These are phyloP conservation scores for Syzygium jambos DNA, from an alignment of 345 rosid species.

Conservation along the genomic window DNA sequence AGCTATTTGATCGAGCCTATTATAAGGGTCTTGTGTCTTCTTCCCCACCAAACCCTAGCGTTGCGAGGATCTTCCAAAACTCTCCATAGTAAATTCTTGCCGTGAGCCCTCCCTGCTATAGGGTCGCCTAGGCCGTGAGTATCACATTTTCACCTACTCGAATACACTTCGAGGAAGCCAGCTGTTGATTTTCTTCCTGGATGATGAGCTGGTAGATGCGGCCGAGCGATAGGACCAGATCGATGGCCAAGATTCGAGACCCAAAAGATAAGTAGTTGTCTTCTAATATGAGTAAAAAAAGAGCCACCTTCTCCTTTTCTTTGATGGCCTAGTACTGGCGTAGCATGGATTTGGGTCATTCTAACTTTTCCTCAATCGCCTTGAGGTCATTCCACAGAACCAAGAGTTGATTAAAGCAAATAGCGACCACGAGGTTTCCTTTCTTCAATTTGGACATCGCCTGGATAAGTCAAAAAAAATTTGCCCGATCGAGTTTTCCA, in stretches of 20 bases:
- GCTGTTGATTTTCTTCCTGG: neutral
- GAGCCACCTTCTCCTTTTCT: neutral
- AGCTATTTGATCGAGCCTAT: neutral
- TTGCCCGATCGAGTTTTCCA: neutral
- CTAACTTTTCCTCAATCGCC: neutral
- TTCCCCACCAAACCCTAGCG: neutral
- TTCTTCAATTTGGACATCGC: neutral
- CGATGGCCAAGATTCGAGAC: neutral
- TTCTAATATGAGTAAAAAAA: too few relatives aligned
- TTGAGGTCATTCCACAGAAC: too few relatives aligned
- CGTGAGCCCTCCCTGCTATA: too few relatives aligned
- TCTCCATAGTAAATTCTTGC: neutral
- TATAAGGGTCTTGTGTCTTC: neutral
- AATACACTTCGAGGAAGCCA: neutral
- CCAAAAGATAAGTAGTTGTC: neutral
- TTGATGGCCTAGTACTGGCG: neutral
- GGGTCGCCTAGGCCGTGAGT: neutral
- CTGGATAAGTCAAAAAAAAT: neutral
- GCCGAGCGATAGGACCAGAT: neutral
- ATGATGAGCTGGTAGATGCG: neutral
- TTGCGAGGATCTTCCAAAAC: neutral
- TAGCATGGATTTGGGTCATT: neutral
- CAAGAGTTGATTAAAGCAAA: neutral
- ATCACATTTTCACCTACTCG: neutral
- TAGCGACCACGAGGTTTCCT: neutral